These are phyloP conservation scores for Arthrinium puccinioides DNA, from an alignment of 2,329 filamentous ascomycete species.

Conservation along the genomic window DNA sequence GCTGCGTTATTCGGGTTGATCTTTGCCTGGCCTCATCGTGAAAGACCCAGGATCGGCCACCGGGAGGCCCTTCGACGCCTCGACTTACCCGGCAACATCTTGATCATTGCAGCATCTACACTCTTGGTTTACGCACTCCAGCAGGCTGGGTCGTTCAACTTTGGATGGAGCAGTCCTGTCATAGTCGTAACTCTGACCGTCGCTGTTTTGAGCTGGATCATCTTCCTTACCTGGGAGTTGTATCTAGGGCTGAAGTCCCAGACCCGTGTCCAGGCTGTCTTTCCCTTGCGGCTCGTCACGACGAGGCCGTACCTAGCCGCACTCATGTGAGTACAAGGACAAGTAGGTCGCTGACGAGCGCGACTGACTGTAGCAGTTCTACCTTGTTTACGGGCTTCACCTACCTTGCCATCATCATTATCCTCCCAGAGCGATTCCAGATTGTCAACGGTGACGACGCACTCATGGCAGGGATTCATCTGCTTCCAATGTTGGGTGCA, in stretches of 20 bases:
- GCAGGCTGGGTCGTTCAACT: constrained; percentile 45
- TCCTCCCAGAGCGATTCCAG: constrained; percentile 53
- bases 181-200: constrained; percentile 42
- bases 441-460: constrained; percentile 47
- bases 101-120: constrained; percentile 44
- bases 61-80: constrained; percentile 37
- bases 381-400: constrained; percentile 50
- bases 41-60: constrained; percentile 27
- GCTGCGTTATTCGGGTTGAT: constrained; percentile 38
- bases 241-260: constrained; percentile 29
- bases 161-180: constrained; percentile 42
- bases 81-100: constrained; percentile 43
- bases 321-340: constrained; percentile 33
- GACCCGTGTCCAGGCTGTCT: constrained; percentile 43
- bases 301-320: constrained; percentile 43
- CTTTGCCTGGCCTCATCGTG: constrained; percentile 35
- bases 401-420: constrained; percentile 51
- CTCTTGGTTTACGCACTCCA: constrained; percentile 50
- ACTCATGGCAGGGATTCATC: constrained; percentile 47
- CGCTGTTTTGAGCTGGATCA: constrained; percentile 37
- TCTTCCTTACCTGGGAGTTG: constrained; percentile 45
- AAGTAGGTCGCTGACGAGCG: neutral
- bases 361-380: constrained; percentile 31
- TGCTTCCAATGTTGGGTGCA: constrained; percentile 50
- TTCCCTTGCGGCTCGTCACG: constrained; percentile 40